These are phyloP conservation scores for Ramichloridium luteum DNA, from an alignment of 2,329 filamentous ascomycete species.

Conservation along the genomic window DNA sequence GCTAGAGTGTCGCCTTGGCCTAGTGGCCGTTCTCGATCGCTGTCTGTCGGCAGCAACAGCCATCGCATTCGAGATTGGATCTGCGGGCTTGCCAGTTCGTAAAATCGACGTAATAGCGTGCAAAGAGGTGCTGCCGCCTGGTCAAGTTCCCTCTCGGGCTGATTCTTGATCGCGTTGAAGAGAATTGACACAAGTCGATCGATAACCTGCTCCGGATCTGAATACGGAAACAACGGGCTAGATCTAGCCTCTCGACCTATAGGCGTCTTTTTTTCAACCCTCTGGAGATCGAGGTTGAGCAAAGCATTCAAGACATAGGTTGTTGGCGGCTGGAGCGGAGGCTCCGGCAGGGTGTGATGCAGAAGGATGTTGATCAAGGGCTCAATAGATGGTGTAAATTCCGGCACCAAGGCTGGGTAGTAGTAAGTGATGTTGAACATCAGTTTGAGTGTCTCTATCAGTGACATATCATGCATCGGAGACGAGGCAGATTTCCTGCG, in stretches of 20 bases:
- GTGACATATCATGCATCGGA: constrained; percentile 64
- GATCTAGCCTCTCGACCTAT: constrained; percentile 16
- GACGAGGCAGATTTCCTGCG: constrained; percentile 13
- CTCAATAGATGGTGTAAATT: constrained; percentile 57
- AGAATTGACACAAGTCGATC: constrained; percentile 60
- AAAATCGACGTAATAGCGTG: constrained; percentile 62
- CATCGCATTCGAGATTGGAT: constrained; percentile 52
- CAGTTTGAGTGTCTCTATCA: constrained; percentile 74
- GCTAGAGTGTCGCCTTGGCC: constrained; percentile 64
- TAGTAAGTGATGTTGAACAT: constrained; percentile 79
- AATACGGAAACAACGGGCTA: constrained; percentile 54
- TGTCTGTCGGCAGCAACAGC: constrained; percentile 60
- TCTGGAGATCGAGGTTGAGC: constrained; percentile 60
- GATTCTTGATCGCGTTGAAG: constrained; percentile 50
- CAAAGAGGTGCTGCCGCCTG: constrained; percentile 41
- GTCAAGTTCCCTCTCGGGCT: constrained; percentile 61
- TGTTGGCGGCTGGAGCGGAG: constrained; percentile 61
- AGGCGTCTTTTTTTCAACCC: constrained; percentile 13
- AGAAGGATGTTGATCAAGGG: constrained; percentile 58
- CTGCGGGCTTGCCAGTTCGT: constrained; percentile 54
- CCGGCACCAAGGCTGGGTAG: constrained; percentile 47
- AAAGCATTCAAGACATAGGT: constrained; percentile 67
- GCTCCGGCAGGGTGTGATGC: constrained; percentile 46
- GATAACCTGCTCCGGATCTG: constrained; percentile 46
- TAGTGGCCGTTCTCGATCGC: constrained; percentile 64